Percentiles rank a stretch among this genome's conserved stretches.
Conservation (phyloP, 2,329 filamentous ascomycete species). For the Verticillium zaregamsianum region DNA sequence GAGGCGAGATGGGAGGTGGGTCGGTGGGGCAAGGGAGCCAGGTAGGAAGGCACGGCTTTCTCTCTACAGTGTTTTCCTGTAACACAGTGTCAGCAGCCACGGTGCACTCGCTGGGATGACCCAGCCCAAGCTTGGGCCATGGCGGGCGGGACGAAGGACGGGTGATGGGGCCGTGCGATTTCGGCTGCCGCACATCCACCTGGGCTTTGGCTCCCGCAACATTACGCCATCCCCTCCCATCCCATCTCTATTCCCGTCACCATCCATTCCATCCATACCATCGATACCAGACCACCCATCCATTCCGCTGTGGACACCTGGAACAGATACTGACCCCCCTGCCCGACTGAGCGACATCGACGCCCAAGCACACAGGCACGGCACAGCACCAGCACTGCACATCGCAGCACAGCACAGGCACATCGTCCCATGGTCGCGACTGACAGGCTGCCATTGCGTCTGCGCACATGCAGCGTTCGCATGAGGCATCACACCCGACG, state of each 20-base stretch:
- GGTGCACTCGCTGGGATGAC: background rate
- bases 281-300: too few relatives aligned
- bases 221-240: background rate
- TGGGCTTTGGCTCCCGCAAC: background rate
- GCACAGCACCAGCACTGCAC: background rate
- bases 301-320: too few relatives aligned
- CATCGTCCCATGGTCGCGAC: background rate
- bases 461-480: background rate
- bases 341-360: too few relatives aligned
- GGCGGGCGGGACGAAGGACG: background rate
- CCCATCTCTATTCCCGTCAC: background rate
- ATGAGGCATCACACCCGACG: background rate
- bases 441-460: background rate
- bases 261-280: background rate
- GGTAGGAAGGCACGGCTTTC: too few relatives aligned
- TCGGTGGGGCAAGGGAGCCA: too few relatives aligned
- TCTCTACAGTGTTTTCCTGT: too few relatives aligned
- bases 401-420: background rate
- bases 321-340: too few relatives aligned
- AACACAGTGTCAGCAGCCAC: too few relatives aligned
- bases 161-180: background rate
- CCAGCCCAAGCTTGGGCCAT: background rate
- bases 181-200: background rate
- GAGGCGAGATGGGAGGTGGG: too few relatives aligned
- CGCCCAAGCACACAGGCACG: too few relatives aligned